A percentile compares a stretch with the other conserved stretches of the same genome.
These are phyloP conservation scores for Hypoxylon sp. DNA, from an alignment of 2,329 filamentous ascomycete genomes.

Conservation along the genomic window DNA sequence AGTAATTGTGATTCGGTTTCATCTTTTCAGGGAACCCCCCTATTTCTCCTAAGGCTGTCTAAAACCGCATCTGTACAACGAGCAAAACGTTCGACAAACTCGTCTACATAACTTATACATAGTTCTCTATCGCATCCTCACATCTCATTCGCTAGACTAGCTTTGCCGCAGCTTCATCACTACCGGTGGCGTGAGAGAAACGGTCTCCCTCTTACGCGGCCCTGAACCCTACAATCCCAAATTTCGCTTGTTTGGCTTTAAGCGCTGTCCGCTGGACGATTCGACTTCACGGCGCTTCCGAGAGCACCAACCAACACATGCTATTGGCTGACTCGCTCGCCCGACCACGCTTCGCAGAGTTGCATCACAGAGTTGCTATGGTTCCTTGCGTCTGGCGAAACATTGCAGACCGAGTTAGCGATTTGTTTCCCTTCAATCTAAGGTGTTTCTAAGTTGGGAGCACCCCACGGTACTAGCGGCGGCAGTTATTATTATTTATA, in stretches of 20 bases:
- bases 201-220: conserved; percentile 14
- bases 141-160: conserved; percentile 9
- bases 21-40: conserved; percentile 11
- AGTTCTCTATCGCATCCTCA: background rate
- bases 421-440: conserved; percentile 25
- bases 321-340: conserved; percentile 37
- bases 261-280: conserved; percentile 36
- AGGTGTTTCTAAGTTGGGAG: conserved; percentile 33
- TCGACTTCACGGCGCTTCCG: conserved; percentile 42
- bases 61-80: conserved; percentile 6
- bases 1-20: conserved; percentile 23
- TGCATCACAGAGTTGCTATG: conserved; percentile 28
- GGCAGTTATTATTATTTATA: conserved; percentile 29
- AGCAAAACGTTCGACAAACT: conserved; percentile 15
- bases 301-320: conserved; percentile 13
- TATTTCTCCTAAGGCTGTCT: conserved; percentile 11
- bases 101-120: background rate
- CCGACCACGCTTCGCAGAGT: conserved; percentile 17
- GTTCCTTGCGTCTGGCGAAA: conserved; percentile 46
- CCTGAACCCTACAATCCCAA: conserved; percentile 20
- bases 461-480: conserved; percentile 20
- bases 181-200: conserved; percentile 20
- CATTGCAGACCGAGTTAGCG: conserved; percentile 32
- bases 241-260: conserved; percentile 33
- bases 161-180: conserved; percentile 7